Evolutionary conservation across 2,329 filamentous ascomycete genomes (phyloP), one percentile per base, ranked within the genome.

Genomic region (Exophiala mesophila): DNA sequence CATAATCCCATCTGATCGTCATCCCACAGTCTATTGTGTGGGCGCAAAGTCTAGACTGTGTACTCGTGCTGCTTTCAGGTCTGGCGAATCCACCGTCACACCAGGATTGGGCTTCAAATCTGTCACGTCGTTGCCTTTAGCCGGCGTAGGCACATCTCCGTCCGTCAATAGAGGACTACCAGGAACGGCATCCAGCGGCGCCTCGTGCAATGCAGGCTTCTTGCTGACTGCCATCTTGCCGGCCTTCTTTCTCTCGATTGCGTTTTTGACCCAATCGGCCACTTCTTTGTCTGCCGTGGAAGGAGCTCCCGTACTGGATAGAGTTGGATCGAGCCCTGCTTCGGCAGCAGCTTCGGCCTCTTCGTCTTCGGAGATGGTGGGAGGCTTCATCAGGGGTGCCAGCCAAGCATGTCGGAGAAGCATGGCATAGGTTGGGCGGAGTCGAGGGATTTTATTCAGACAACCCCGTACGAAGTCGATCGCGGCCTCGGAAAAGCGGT

Each of bases 341-440:
- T 68, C 70, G 9, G 65, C 55, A 13, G 55, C 69, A 28, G 69
- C 65, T 31, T 76, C 74, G 29, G 83, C 80, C 58, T 86, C 83
- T 12, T 77, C 77, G 57, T 81, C 82, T 62, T 87, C 82, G 0
- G 74, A 66, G 47, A 88, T 87, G 1, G 80, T 84, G n/a, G 80
- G 74, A 2, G 86, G 86, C 54, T 88, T 85, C 50, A 82, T 77
- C 26, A 95, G 71, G 1, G 78, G 73, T 6, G 80, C 75, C 4
- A 98, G 74, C 92, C 92, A 98, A 19, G 86, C 80, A 60, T 97
- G 90, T 57, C 87, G 80, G 8, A 98, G 74, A 4, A 98, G 77
- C 73, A 87, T 88, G 38, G 83, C 80, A 61, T 98, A 98, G 0
- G 85, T 92, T n/a, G 89, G 90, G n/a, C 92, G 81, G 46, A 94